Evolutionary conservation across 139 green algal genomes (phyloP).

Genomic region (Chlamydomonas asymmetrica): DNA sequence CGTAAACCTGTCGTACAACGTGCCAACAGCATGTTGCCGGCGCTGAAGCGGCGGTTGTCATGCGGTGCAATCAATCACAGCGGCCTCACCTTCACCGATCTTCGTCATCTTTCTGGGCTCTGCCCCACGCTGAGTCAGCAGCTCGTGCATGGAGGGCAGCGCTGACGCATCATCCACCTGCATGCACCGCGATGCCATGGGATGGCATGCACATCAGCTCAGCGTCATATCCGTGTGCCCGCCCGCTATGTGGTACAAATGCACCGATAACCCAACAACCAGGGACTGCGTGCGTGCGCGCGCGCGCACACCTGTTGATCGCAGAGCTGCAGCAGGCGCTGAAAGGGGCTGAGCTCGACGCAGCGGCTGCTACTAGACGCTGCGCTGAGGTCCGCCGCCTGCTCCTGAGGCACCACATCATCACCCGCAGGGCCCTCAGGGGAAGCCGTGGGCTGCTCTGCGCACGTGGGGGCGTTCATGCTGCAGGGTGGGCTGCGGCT

Average conservation of each 20-base stretch:
- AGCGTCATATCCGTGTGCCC: not conserved
- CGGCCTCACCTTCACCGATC: not conserved
- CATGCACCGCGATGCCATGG: conserved; percentile 8
- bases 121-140: conserved; percentile 48
- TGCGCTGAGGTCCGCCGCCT: no score
- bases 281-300: no score
- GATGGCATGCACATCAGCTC: not conserved
- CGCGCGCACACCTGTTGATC: conserved; percentile 53
- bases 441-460: no score
- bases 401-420: no score
- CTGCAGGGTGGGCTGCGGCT: no score
- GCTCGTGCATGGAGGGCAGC: conserved; percentile 59
- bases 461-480: no score
- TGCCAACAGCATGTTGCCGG: no score
- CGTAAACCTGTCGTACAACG: no score
- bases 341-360: conserved; percentile 52
- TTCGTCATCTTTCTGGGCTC: conserved; percentile 47
- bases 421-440: no score
- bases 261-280: not conserved
- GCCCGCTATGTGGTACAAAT: not conserved
- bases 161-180: not conserved
- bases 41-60: no score
- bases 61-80: no score
- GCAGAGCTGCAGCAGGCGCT: conserved; percentile 73
- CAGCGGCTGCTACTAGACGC: no score